Evolutionary conservation across 257 asterid genomes (phyloP).

Genomic region (Buddleja alternifolia): DNA sequence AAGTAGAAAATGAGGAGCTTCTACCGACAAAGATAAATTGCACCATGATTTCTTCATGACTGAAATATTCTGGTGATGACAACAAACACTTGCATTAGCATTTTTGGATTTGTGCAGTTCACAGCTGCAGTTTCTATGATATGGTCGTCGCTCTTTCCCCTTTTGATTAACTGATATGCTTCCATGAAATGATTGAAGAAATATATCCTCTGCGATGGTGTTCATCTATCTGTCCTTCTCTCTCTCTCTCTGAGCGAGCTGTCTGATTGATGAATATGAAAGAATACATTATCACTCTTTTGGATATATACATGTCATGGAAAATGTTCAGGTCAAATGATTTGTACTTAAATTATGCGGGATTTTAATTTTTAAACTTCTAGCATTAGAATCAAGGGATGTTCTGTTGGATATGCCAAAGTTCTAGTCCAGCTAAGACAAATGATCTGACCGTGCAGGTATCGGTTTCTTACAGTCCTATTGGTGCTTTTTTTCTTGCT

Average conservation of each 20-base stretch:
- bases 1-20: constrained; percentile 18
- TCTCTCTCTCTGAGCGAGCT: neutral
- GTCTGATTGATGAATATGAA: neutral
- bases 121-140: constrained; percentile 50
- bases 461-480: neutral
- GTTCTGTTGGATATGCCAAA: constrained; percentile 12
- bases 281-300: neutral
- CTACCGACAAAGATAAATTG: constrained; percentile 32
- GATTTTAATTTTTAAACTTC: constrained; percentile 1
- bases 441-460: neutral
- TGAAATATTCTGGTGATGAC: constrained; percentile 19
- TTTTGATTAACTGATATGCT: constrained; percentile 27
- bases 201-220: constrained; percentile 40
- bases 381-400: constrained; percentile 16
- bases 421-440: constrained; percentile 11
- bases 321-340: neutral
- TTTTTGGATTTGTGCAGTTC: constrained; percentile 37
- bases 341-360: neutral
- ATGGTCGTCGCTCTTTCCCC: constrained; percentile 47
- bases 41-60: constrained; percentile 32
- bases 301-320: neutral
- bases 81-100: constrained; percentile 21
- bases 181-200: constrained; percentile 37
- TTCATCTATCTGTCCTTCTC: constrained; percentile 40
- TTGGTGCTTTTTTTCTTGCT: constrained; percentile 26